Evolutionary conservation across 225 moss, liverwort and hornwort genomes (phyloP), one percentile per base, ranked within the genome.

Genomic region (Pleurozium schreberi): DNA sequence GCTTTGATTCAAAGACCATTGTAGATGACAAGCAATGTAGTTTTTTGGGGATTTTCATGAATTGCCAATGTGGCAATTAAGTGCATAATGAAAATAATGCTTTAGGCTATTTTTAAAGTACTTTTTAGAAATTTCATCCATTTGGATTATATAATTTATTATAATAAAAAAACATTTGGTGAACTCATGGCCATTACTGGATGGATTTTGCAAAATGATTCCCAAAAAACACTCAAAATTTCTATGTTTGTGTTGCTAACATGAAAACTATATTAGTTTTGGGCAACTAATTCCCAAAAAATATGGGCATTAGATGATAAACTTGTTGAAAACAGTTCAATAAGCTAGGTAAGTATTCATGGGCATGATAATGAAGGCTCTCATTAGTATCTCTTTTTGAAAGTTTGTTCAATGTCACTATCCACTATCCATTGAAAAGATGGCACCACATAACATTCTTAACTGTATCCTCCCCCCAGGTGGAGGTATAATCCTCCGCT

Each of bases 161-260:
- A 42, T 14, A 14, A 25, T 69, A n/a, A 25, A 14, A 1, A 40
- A 42, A 42, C 3, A 25, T 14, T 69, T 40, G 25, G 42, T 0
- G 5, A 25, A 68, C 1, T 4, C 4, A 4, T n/a, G n/a, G 2
- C 1, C 23, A 14, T 69, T 40, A 4, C 3, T 42, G 0, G 0
- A 42, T 69, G 5, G 14, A 69, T 42, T 5, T 3, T 3, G 14
- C 8, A 40, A 42, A 25, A 14, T 42, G 4, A 25, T 6, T 8
- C n/a, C n/a, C n/a, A n/a, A n/a, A n/a, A n/a, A n/a, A n/a, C n/a
- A n/a, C n/a, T n/a, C n/a, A n/a, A 42, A 42, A 70, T 9, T 70
- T 14, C 15, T 70, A 9, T 42, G 1, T 2, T 42, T 1, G 15
- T 70, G 2, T 70, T 70, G 26, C 14, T 26, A 70, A 26, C 1